A percentile compares a stretch with the other conserved stretches of the same genome.
Evolutionary conservation across 768 basidiomycete species (phyloP).

Genomic region (Lactifluus rugatus): DNA sequence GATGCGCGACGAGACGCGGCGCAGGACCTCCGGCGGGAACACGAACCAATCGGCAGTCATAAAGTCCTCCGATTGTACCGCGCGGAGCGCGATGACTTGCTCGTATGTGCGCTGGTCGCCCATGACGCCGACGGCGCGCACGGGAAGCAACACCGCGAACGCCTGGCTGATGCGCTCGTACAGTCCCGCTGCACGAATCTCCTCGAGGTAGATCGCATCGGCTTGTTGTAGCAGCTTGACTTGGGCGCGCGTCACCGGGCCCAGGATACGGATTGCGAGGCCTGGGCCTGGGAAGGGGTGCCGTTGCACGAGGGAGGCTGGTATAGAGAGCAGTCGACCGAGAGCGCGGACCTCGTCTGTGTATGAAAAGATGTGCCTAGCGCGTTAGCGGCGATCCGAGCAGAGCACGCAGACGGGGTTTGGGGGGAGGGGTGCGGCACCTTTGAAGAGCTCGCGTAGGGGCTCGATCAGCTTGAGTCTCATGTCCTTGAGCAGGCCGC

Average conservation of each 20-base stretch:
- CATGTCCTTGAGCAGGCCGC: conserved; percentile 93
- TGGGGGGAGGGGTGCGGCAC: conserved; percentile 29
- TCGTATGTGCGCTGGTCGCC: conserved; percentile 96
- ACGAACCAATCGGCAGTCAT: conserved; percentile 99
- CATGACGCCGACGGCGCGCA: conserved; percentile 96
- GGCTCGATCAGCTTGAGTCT: conserved; percentile 98
- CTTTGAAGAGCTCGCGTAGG: conserved; percentile 95
- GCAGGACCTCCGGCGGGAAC: conserved; percentile 86
- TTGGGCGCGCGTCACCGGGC: conserved; percentile 89
- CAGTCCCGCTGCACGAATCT: conserved; percentile 85
- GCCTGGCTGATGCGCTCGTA: conserved; percentile 95
- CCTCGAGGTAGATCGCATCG: conserved; percentile 94
- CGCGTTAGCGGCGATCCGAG: no score
- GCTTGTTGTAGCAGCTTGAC: conserved; percentile 86
- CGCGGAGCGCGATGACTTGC: conserved; percentile 91
- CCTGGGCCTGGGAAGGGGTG: conserved; percentile 99
- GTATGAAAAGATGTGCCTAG: no score
- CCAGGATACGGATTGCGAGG: conserved; percentile 94
- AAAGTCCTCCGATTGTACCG: conserved; percentile 97
- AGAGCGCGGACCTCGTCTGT: conserved; percentile 92
- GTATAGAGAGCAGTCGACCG: conserved; percentile 85
- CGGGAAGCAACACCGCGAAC: conserved; percentile 91
- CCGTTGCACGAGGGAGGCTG: conserved; percentile 84
- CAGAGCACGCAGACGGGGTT: no score
- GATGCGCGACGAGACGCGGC: conserved; percentile 89